Evolutionary conservation across 306 rosid species (phyloP), one percentile per base, ranked within the genome.

Genomic region (Purshia tridentata): DNA sequence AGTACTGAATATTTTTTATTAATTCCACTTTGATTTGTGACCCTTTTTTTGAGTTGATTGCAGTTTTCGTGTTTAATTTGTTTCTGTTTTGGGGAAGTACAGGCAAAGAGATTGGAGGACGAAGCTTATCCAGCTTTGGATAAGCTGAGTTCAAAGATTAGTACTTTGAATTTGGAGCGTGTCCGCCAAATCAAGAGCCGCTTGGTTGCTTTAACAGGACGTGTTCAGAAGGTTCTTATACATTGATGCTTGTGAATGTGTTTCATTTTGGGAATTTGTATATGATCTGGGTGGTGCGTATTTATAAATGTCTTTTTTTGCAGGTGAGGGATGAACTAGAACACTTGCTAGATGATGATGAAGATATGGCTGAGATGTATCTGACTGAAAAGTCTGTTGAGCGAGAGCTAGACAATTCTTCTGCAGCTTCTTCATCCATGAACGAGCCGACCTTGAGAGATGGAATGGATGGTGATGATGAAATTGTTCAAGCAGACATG

Each of bases 311-410:
- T 29, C 35, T 29, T 29, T 29, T 29, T 29, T 29, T 29, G 35
- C 35, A 88, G 98, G 91, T 90, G 65, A 88, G 98, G 77, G 99
- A 91, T 67, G 99, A 94, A 82, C 83, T 94, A 40, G 99, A 94
- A 65, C 99, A 94, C 81, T 86, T 94, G 84, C 82, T 94, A 0
- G 98, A 91, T 72, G 99, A 94, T 44, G 98, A 94, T 44, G 99
- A 91, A 2, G 99, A 94, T 76, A 94, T 94, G 99, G 99, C 99
- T 35, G 99, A 94, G 83, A 91, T 94, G 99, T 91, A 91, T 80
- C 85, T 95, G 60, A 87, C 99, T 0, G 93, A 95, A 2, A 91
- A 29, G 35, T 29, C 35, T 29, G 35, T 29, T 29, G 35, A 95
- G 89, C 93, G 84, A 75, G 82, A 88, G 53, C 78, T 84, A 47